These are phyloP conservation scores for Rugonectria rugulosa DNA, from an alignment of 2,329 filamentous ascomycete species.

Conservation along the genomic window DNA sequence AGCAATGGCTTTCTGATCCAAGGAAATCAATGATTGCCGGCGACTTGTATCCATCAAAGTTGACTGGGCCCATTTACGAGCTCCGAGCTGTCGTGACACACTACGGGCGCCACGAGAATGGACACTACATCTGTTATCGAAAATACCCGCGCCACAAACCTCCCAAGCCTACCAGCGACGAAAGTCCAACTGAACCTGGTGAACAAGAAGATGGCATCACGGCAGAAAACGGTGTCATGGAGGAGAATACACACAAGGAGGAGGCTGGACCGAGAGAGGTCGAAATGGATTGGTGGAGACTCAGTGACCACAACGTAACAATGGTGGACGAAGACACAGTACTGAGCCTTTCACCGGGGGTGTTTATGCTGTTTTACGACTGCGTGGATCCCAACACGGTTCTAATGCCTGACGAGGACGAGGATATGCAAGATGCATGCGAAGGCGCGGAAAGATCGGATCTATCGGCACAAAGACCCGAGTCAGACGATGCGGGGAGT, in stretches of 20 bases:
- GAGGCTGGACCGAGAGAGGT: conserved; percentile 33
- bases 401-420: conserved; percentile 43
- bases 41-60: conserved; percentile 55
- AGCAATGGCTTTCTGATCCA: conserved; percentile 76
- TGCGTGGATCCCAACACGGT: conserved; percentile 64
- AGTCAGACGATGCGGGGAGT: not conserved
- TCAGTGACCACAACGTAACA: conserved; percentile 88
- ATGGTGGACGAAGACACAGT: conserved; percentile 77
- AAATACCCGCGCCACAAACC: conserved; percentile 61
- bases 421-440: conserved; percentile 31
- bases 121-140: conserved; percentile 92
- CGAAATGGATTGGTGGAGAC: conserved; percentile 79
- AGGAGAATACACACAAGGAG: conserved; percentile 24
- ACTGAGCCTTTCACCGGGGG: conserved; percentile 74
- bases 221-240: conserved; percentile 6
- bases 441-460: conserved; percentile 23
- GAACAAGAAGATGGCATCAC: conserved; percentile 16
- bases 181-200: conserved; percentile 23
- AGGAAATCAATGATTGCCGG: conserved; percentile 76
- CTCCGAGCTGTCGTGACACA: conserved; percentile 88
- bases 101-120: conserved; percentile 90
- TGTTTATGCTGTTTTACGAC: conserved; percentile 99
- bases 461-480: conserved; percentile 6
- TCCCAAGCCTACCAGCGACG: conserved; percentile 8
- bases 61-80: conserved; percentile 72